Evolutionary conservation across 192 early-diverging fungal species (phyloP), one percentile per base, ranked within the genome.

Genomic region (Entomortierella lignicola): DNA sequence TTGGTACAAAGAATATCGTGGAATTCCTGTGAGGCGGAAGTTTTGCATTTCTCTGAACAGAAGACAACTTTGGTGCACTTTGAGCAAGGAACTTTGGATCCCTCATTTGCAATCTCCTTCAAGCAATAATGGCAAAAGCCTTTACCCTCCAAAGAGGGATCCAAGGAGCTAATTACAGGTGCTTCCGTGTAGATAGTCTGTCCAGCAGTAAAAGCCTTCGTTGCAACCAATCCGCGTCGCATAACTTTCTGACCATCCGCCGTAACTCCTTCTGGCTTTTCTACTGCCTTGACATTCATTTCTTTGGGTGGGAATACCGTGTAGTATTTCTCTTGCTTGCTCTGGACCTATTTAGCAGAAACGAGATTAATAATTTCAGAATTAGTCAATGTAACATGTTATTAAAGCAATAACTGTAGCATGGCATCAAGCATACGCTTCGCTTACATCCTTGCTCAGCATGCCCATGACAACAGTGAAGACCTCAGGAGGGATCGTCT

Each of bases 391-490:
- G n/a, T n/a, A n/a, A n/a, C n/a, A n/a, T n/a, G n/a, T n/a, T n/a
- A n/a, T n/a, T n/a, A n/a, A n/a, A n/a, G n/a, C n/a, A n/a, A n/a
- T n/a, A n/a, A n/a, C n/a, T n/a, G n/a, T n/a, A n/a, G n/a, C n/a
- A n/a, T n/a, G n/a, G n/a, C 39, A 6, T 47, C 44, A 5, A 12
- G 12, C 5, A 20, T 47, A 12, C 12, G 44, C 63, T 21, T 18
- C 2, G 75, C 63, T 73, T 84, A 90, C 88, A 74, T 99, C 96
- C 55, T 91, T 83, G 60, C 93, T 90, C 87, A 97, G 91, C 87
- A 96, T 91, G 44, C 90, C 90, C 88, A 98, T 92, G 55, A 99
- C 91, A 55, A 96, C 67, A 63, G 91, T 89, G 64, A 98, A 93
- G 20, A 99, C 93, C 39, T 88, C 83, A 37, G 93, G 89, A 15